Base-by-base conservation (phyloP, 352 stramenopile species). In the Globisporangium abappressorium region DNA sequence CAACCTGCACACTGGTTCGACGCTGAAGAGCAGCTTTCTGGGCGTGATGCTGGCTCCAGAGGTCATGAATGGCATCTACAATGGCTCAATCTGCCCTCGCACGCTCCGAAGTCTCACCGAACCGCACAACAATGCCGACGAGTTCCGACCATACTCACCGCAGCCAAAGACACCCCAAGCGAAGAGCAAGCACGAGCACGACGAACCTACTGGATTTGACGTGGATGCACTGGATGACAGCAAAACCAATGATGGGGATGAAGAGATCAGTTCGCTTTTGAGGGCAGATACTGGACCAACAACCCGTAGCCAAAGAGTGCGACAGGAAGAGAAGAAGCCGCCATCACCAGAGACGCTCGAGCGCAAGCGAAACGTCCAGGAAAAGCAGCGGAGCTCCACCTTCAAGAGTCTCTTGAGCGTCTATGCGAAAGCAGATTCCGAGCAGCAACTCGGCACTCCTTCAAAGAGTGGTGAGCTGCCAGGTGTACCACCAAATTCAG, bases 21-120 rank as follows among this genome's bases (percentile, higher is more conserved):
- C 64, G n/a, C 64, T 72, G 7, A 73, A 68, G 20, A 73, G 66
- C 7, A 86, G 78, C 18, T 90, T 86, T 20, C 63, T 90, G 0
- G 82, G 82, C 2, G 62, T 71, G 56, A 55, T 88, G 5, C 68
- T 64, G 12, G 70, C 73, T 9, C 70, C 72, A 41, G 76, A 78
- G 4, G 54, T 83, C 20, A 73, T 85, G 56, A 68, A 78, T 57
- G 74, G 79, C 49, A 79, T 90, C 12, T 86, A 87, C 66, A 75
- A 79, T 11, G 79, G 81, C 12, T 62, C 76, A 18, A 57, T 78
- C 14, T 85, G 73, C 53, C 74, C 81, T 43, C 80, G 79, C 15
- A 82, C 78, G 3, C 67, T 72, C 8, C 61, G 63, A 14, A 36
- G 54, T 20, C 51, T 47, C n/a, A 36, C 34, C 11, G 67, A 61